phyloP scores from a whole-genome alignment of 306 rosid species.

The Rosa rugosa region DNA sequence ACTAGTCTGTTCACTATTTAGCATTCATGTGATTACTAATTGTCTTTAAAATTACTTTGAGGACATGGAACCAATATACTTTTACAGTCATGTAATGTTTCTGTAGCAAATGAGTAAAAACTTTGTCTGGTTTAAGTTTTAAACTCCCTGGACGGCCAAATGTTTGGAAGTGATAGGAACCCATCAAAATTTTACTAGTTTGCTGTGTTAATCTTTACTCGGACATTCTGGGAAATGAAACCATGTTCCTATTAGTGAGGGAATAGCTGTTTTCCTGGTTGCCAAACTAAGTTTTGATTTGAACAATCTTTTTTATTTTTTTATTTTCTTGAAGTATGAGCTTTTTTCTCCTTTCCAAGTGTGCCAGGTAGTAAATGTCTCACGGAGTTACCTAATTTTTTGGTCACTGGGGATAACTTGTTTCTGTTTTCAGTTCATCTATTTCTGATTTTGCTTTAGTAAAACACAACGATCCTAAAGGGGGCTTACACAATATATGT shows the following conservation, averaged over 20 bases:
- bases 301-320: not conserved
- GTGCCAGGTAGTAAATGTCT: not conserved
- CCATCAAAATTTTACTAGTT: not conserved
- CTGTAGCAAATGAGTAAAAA: not conserved
- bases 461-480: too few species aligned
- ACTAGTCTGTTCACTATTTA: not conserved
- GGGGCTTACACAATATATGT: too few species aligned
- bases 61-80: not conserved
- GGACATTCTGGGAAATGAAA: not conserved
- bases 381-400: not conserved
- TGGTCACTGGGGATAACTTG: not conserved
- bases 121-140: not conserved
- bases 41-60: not conserved
- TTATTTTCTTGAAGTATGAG: too few species aligned
- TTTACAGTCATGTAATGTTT: not conserved
- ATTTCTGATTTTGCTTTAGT: too few species aligned
- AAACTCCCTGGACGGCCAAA: not conserved
- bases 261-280: not conserved
- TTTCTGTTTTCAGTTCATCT: too few species aligned
- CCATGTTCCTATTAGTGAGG: not conserved
- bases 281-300: not conserved
- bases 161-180: not conserved
- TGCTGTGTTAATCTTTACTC: not conserved
- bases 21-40: slow-evolving; percentile 1
- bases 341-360: not conserved